Conservation (phyloP, 1,284 basidiomycete genomes). For the Malassezia yamatoensis region DNA sequence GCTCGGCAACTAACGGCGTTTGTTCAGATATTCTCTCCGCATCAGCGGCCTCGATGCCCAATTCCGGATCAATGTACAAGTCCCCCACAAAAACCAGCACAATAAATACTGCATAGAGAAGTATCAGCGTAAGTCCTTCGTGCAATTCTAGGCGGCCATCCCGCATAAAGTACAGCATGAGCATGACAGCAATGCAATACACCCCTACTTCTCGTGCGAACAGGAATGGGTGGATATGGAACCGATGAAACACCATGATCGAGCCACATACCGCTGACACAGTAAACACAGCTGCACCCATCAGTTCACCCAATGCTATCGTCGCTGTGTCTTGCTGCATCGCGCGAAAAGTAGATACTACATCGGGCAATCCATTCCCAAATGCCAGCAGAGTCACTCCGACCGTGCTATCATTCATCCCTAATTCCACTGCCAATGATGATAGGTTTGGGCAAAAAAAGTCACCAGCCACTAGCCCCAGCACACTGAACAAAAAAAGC, state of each 20-base stretch:
- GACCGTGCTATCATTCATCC: constrained; percentile 38
- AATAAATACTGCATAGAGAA: constrained; percentile 61
- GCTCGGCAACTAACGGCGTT: neutral
- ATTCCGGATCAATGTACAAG: constrained; percentile 60
- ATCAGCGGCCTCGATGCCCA: constrained; percentile 50
- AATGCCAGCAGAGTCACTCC: constrained; percentile 46
- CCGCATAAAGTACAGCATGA: constrained; percentile 66
- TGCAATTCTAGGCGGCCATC: constrained; percentile 64
- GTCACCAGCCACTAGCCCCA: constrained; percentile 43
- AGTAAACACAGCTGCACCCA: constrained; percentile 91
- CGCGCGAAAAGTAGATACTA: constrained; percentile 84
- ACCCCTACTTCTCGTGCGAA: constrained; percentile 90
- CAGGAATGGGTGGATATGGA: constrained; percentile 65
- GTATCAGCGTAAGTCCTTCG: constrained; percentile 67
- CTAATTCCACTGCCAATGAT: constrained; percentile 33
- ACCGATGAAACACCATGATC: constrained; percentile 90
- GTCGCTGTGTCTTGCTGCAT: constrained; percentile 76
- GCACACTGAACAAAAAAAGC: constrained; percentile 38
- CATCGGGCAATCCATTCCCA: constrained; percentile 50
- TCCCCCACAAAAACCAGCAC: constrained; percentile 23
- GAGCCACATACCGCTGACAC: constrained; percentile 84
- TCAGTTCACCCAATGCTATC: constrained; percentile 82
- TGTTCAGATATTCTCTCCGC: neutral
- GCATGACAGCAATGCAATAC: constrained; percentile 67
- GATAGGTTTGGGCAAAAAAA: constrained; percentile 46